Conservation (phyloP, 2,329 filamentous ascomycete genomes). For the Didymella glomerata region DNA sequence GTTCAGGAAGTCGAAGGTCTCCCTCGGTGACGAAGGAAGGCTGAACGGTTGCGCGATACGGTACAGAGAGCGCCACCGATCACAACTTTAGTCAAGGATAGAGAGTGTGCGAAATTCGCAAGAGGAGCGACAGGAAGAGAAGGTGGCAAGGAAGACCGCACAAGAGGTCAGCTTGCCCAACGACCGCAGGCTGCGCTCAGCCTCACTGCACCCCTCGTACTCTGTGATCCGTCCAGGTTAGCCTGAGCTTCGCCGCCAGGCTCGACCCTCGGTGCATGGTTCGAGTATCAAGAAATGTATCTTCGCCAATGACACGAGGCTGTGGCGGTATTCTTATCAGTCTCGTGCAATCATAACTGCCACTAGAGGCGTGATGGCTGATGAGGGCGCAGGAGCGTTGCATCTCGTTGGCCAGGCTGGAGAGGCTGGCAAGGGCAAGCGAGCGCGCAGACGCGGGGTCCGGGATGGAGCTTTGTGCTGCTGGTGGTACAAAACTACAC, state of each 20-base stretch:
- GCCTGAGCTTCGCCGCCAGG: constrained; percentile 16
- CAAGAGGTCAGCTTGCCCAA: neutral
- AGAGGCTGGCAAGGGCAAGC: constrained; percentile 11
- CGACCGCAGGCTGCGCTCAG: constrained; percentile 7
- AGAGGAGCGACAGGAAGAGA: neutral
- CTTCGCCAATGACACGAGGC: constrained; percentile 11
- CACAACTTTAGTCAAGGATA: neutral
- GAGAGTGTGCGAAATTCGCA: neutral
- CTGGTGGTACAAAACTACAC: constrained; percentile 1
- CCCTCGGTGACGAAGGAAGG: neutral
- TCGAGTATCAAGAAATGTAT: constrained; percentile 8
- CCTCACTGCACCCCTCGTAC: constrained; percentile 17
- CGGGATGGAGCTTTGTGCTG: constrained; percentile 10
- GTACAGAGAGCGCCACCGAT: neutral
- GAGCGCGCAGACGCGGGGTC: constrained; percentile 17
- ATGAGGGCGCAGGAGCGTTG: constrained; percentile 21
- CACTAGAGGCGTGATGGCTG: constrained; percentile 26
- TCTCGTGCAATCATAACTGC: constrained; percentile 20
- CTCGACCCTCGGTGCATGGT: constrained; percentile 16
- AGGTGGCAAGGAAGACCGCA: constrained; percentile 3
- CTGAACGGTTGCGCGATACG: neutral
- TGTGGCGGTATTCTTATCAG: constrained; percentile 25
- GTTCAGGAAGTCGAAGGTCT: neutral
- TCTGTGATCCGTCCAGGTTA: constrained; percentile 20
- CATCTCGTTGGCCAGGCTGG: constrained; percentile 16